phyloP scores from a whole-genome alignment of 140 eudicot species.

The Bidens hawaiensis region DNA sequence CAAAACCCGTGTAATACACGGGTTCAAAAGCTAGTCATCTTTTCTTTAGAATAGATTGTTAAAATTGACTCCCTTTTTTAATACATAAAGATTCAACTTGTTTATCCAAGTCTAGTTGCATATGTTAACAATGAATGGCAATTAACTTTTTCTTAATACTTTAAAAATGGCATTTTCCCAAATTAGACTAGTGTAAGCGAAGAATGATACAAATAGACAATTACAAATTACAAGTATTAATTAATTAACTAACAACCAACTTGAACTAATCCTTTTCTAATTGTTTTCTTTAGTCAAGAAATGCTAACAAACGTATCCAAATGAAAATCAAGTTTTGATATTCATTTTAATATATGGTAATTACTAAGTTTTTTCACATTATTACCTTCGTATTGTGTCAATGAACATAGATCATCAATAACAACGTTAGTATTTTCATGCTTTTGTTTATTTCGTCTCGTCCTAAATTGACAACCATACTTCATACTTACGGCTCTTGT shows the following conservation, averaged over 20 bases:
- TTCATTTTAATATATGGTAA: neutral
- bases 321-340: neutral
- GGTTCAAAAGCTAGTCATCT: too few species aligned
- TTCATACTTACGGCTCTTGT: neutral
- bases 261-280: conserved; percentile 8
- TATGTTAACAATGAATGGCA: neutral
- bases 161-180: conserved; percentile 12
- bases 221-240: conserved; percentile 11
- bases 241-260: conserved; percentile 14
- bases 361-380: neutral
- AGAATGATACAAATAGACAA: neutral
- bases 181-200: conserved; percentile 7
- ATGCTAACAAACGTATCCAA: conserved; percentile 4
- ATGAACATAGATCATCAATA: too few species aligned
- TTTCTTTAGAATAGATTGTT: neutral
- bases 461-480: neutral
- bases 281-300: conserved; percentile 3
- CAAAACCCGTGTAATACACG: too few species aligned
- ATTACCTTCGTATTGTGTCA: neutral
- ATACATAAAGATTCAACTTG: neutral
- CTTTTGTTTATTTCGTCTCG: neutral
- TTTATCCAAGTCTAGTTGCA: neutral
- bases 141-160: neutral
- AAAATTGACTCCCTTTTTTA: neutral
- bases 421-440: neutral